phyloP scores from a whole-genome alignment of 805 yeast genomes.

The Metschnikowia continentalis region DNA sequence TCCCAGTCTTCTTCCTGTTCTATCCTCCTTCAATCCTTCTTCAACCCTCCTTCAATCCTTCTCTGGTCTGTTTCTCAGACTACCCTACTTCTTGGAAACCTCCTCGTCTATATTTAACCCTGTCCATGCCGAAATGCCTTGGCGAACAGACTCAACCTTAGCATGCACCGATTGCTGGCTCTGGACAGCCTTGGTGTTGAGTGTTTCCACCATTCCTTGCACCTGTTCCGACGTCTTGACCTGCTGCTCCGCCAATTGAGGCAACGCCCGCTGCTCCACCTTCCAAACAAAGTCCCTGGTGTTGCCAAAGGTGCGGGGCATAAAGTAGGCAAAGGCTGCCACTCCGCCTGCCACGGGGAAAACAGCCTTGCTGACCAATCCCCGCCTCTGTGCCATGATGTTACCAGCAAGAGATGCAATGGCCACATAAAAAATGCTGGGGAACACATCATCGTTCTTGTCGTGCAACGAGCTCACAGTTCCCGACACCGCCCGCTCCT shows the following conservation, averaged over 20 bases:
- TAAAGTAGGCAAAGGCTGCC: slow-evolving; percentile 60
- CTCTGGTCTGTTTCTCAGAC: too few species aligned
- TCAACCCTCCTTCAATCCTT: too few species aligned
- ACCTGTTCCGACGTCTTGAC: slow-evolving; percentile 37
- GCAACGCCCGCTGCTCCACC: slow-evolving; percentile 56
- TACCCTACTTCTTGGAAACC: slow-evolving; percentile 25
- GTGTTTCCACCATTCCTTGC: slow-evolving; percentile 35
- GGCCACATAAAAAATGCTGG: slow-evolving; percentile 63
- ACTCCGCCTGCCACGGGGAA: slow-evolving; percentile 61
- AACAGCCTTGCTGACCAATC: slow-evolving; percentile 47
- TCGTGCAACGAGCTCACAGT: slow-evolving; percentile 63
- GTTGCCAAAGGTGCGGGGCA: slow-evolving; percentile 69
- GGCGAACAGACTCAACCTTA: slow-evolving; percentile 31
- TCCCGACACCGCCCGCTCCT: slow-evolving; percentile 60
- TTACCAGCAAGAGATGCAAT: slow-evolving; percentile 72
- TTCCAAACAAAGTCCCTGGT: slow-evolving; percentile 54
- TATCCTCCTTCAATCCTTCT: too few species aligned
- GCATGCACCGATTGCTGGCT: slow-evolving; percentile 19
- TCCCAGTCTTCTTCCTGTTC: too few species aligned
- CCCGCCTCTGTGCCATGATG: slow-evolving; percentile 65
- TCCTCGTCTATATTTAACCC: slow-evolving; percentile 66
- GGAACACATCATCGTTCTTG: slow-evolving; percentile 63
- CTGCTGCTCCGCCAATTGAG: slow-evolving; percentile 63
- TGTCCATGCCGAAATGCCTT: slow-evolving; percentile 50
- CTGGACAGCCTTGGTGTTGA: slow-evolving; percentile 40